Conservation (phyloP, 2,329 filamentous ascomycete genomes). For the Ceratocystis variospora region DNA sequence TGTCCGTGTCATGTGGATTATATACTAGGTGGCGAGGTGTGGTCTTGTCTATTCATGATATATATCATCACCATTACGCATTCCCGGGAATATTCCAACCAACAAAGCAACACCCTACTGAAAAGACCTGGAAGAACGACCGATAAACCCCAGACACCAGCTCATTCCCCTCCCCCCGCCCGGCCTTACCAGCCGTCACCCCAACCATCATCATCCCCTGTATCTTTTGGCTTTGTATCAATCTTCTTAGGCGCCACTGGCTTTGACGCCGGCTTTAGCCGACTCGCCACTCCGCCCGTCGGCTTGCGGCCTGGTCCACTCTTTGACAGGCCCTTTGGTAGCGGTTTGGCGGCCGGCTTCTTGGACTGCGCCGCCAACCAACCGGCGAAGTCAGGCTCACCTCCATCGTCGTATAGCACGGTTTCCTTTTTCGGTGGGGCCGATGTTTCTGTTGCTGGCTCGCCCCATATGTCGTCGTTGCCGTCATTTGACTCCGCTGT, state of each 20-base stretch:
- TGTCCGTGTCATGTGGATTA: no score
- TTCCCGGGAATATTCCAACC: no score
- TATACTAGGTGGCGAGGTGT: no score
- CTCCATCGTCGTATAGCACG: conserved; percentile 44
- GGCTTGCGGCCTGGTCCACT: conserved; percentile 32
- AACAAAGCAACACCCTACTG: no score
- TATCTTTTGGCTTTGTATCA: conserved; percentile 50
- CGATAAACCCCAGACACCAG: not conserved
- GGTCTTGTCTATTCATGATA: not conserved
- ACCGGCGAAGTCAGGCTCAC: conserved; percentile 88
- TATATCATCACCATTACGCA: not conserved
- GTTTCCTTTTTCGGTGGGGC: conserved; percentile 22
- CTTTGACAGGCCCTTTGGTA: conserved; percentile 77
- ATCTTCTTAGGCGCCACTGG: conserved; percentile 46
- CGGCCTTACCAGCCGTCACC: conserved; percentile 47
- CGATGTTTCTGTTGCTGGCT: conserved; percentile 23
- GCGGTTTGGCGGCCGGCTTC: conserved; percentile 40
- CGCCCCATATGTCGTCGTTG: conserved; percentile 28
- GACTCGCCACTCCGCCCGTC: not conserved
- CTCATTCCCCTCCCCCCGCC: not conserved
- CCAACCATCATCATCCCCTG: conserved; percentile 49
- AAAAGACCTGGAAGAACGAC: no score
- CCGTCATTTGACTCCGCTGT: conserved; percentile 23
- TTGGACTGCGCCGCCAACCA: conserved; percentile 88
- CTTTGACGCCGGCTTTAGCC: conserved; percentile 23